Conservation (phyloP, 2,329 filamentous ascomycete species). For the Ophiocordyceps camponoti-floridani region DNA sequence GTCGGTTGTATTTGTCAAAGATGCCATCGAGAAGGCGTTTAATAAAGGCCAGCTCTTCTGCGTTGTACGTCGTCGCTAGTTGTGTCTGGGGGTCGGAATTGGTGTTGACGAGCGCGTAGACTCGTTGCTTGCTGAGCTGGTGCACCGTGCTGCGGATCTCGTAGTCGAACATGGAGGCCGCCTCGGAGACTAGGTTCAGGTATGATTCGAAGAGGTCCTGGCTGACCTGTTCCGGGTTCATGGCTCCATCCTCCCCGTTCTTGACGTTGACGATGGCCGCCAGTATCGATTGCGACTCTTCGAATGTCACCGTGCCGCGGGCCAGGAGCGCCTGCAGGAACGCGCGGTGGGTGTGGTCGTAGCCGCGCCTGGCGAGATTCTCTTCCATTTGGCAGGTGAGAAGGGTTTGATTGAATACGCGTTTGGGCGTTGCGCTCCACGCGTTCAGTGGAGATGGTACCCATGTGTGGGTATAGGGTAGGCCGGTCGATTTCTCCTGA, state of each 20-base stretch:
- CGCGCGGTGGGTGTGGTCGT: slow-evolving; percentile 55
- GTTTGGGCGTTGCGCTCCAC: not conserved
- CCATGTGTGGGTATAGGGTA: no score
- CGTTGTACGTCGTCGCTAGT: slow-evolving; percentile 59
- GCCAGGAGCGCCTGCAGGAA: slow-evolving; percentile 83
- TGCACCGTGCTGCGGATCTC: slow-evolving; percentile 64
- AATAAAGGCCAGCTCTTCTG: slow-evolving; percentile 80
- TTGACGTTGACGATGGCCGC: slow-evolving; percentile 55
- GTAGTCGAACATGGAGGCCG: slow-evolving; percentile 65
- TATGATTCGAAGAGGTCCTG: slow-evolving; percentile 49
- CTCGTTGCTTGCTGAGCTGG: slow-evolving; percentile 46
- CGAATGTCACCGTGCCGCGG: slow-evolving; percentile 57
- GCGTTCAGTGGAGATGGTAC: no score
- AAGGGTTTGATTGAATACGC: not conserved
- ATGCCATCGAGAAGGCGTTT: slow-evolving; percentile 78
- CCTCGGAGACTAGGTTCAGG: slow-evolving; percentile 51
- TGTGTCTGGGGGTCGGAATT: slow-evolving; percentile 74
- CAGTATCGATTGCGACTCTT: slow-evolving; percentile 55
- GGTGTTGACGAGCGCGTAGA: slow-evolving; percentile 77
- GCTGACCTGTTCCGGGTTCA: slow-evolving; percentile 45
- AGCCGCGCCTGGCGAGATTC: slow-evolving; percentile 16
- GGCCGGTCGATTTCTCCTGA: no score
- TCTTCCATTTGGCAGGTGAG: slow-evolving; percentile 3
- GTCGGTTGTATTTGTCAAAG: slow-evolving; percentile 77
- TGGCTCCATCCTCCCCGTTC: slow-evolving; percentile 14